Conservation (phyloP, 306 rosid genomes). For the Phaseolus lunatus region DNA sequence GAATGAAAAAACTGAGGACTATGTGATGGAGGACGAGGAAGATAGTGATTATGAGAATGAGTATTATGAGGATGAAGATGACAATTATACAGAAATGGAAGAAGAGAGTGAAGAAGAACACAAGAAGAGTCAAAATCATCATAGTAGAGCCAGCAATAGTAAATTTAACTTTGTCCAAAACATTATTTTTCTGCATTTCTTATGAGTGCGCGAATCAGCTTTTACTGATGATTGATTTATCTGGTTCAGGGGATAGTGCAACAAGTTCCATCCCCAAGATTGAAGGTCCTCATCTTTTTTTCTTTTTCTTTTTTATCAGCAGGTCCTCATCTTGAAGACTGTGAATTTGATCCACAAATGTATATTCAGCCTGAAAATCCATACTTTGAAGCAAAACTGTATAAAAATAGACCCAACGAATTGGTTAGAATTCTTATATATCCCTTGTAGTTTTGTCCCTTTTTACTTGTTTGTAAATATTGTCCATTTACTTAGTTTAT, state of each 20-base stretch:
- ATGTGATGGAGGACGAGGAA: background rate
- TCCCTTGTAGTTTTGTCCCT: background rate
- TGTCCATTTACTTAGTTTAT: background rate
- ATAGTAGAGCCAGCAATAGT: constrained; percentile 10
- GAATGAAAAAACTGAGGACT: background rate
- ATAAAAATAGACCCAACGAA: constrained; percentile 19
- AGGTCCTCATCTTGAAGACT: background rate
- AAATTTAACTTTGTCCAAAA: background rate
- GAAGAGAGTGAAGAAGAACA: constrained; percentile 7
- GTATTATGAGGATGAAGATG: background rate
- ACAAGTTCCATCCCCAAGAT: background rate
- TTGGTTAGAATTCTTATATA: constrained; percentile 37
- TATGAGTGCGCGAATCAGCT: background rate
- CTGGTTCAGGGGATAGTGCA: constrained; percentile 28
- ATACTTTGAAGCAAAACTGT: background rate
- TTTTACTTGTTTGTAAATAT: background rate
- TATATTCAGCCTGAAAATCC: constrained; percentile 36
- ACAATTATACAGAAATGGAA: background rate
- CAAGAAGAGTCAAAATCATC: background rate
- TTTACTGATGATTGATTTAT: constrained; percentile 36
- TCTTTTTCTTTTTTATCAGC: no score
- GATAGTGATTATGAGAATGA: background rate
- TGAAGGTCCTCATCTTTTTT: background rate
- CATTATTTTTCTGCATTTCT: background rate
- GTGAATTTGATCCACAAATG: constrained; percentile 18